Evolutionary conservation across 2,329 filamentous ascomycete genomes (phyloP).

Genomic region (Xylariales sp.): DNA sequence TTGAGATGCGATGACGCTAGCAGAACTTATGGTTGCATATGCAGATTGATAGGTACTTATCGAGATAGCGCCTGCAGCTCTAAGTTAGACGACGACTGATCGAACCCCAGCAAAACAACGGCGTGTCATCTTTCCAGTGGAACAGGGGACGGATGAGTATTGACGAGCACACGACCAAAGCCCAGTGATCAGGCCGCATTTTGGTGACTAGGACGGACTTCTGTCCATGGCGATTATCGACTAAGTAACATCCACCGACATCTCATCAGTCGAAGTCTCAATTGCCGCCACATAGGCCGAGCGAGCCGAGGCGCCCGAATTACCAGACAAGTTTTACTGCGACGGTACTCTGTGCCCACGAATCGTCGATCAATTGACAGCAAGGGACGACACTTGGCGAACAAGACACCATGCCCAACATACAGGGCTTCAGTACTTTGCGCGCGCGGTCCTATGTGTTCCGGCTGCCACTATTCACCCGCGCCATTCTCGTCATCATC

Average conservation of each 20-base stretch:
- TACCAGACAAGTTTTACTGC: no score
- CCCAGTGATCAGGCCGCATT: no score
- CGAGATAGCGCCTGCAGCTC: no score
- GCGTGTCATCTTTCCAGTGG: conserved; percentile 8
- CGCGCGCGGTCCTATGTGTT: conserved; percentile 77
- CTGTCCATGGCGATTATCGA: background rate
- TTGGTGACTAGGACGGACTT: no score
- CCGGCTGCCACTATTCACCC: conserved; percentile 83
- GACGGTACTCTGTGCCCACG: no score
- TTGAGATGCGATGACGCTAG: background rate
- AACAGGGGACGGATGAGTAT: background rate
- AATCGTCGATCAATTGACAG: no score
- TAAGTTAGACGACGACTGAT: background rate
- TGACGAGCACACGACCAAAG: conserved; percentile 5
- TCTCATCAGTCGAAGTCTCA: no score
- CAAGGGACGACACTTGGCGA: no score
- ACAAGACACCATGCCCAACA: conserved; percentile 27
- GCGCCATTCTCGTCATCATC: conserved; percentile 63
- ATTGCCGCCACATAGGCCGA: no score
- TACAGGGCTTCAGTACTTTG: conserved; percentile 60
- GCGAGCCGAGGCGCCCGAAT: no score
- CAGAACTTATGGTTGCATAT: background rate
- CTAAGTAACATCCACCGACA: no score
- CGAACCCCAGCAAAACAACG: background rate
- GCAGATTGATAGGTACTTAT: background rate